Evolutionary conservation across 164 flowering plant species (phyloP).

Genomic region (Houttuynia cordata): DNA sequence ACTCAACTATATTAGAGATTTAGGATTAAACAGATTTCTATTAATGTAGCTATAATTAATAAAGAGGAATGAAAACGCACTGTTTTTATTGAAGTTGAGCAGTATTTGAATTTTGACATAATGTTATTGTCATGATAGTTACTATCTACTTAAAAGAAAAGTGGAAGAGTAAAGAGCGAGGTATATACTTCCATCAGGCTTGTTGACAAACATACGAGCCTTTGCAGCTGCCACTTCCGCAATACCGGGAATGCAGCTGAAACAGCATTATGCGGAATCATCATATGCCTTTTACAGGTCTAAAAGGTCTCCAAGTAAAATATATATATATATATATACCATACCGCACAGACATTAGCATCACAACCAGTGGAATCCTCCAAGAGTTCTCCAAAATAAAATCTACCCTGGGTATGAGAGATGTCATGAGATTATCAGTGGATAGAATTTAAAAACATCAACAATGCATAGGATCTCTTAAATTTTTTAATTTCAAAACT

Average conservation of each 20-base stretch:
- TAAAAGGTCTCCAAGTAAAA: neutral
- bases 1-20: too few relatives aligned
- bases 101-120: too few relatives aligned
- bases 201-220: slow-evolving; percentile 92
- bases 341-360: slow-evolving; percentile 54
- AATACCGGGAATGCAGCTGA: slow-evolving; percentile 88
- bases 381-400: slow-evolving; percentile 79
- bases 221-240: slow-evolving; percentile 99
- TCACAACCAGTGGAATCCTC: slow-evolving; percentile 59
- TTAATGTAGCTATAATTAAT: too few relatives aligned
- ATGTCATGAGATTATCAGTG: neutral
- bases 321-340: slow-evolving; percentile 1
- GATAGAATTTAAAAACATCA: too few relatives aligned
- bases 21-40: too few relatives aligned
- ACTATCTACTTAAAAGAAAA: neutral
- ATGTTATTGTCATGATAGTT: neutral
- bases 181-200: slow-evolving; percentile 93
- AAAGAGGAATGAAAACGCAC: too few relatives aligned
- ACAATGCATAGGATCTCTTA: too few relatives aligned
- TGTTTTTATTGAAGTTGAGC: too few relatives aligned
- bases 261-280: slow-evolving; percentile 5
- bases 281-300: neutral
- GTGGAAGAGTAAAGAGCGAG: neutral
- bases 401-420: slow-evolving; percentile 58
- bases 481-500: too few relatives aligned